These are phyloP conservation scores for Zygosaccharomyces bisporus DNA, from an alignment of 805 yeast genomes.

Conservation along the genomic window DNA sequence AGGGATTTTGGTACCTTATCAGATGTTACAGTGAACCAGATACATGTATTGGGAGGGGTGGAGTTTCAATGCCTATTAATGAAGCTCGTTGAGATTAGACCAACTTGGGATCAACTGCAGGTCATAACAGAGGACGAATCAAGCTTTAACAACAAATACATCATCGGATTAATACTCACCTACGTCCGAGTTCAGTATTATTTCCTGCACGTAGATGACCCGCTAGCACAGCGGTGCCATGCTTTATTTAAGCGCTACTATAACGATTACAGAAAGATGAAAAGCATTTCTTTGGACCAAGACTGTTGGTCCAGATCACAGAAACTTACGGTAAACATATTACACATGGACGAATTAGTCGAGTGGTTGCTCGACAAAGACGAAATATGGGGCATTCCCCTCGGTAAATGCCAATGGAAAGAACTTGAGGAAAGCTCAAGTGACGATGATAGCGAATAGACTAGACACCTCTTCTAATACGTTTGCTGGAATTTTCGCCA, in stretches of 20 bases:
- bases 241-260: slow-evolving; percentile 50
- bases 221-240: slow-evolving; percentile 46
- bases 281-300: slow-evolving; percentile 40
- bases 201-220: slow-evolving; percentile 37
- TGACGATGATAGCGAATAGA: slow-evolving; percentile 23
- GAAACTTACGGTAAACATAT: slow-evolving; percentile 27
- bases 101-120: slow-evolving; percentile 38
- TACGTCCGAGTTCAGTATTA: slow-evolving; percentile 49
- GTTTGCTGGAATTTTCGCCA: slow-evolving; percentile 26
- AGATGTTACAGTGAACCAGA: slow-evolving; percentile 15
- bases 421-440: slow-evolving; percentile 22
- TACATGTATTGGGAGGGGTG: slow-evolving; percentile 31
- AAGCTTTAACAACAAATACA: slow-evolving; percentile 57
- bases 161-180: slow-evolving; percentile 49
- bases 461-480: slow-evolving; percentile 37
- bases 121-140: slow-evolving; percentile 44
- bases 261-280: slow-evolving; percentile 66
- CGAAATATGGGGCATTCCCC: slow-evolving; percentile 66
- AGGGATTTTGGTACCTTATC: slow-evolving; percentile 29
- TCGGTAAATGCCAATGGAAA: slow-evolving; percentile 57
- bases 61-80: slow-evolving; percentile 58
- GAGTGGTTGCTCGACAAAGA: slow-evolving; percentile 56
- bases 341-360: slow-evolving; percentile 68
- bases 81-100: slow-evolving; percentile 73
- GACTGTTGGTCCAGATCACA: slow-evolving; percentile 35